Base-by-base conservation (phyloP, 257 asterid species). In the Sherardia arvensis region DNA sequence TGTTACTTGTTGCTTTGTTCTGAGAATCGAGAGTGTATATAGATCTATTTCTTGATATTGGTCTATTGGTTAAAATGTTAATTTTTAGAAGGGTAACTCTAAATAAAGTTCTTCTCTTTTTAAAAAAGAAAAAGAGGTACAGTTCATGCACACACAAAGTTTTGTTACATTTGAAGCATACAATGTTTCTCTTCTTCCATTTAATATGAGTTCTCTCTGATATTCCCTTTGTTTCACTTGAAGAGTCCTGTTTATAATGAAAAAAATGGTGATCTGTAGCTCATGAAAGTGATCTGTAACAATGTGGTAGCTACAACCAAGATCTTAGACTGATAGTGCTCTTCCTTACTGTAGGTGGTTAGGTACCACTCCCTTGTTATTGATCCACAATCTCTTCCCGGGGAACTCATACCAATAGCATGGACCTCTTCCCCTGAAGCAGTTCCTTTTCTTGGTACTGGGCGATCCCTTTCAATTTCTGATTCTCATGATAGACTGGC, bases 331-430 rank as follows among this genome's bases (percentile, higher is more conserved):
- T 48, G 53, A 38, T 51, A 23, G 17, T 61, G 64, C 9, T 29
- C 14, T 61, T 17, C 22, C 69, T 27, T 38, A 15, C 21, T 59
- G 56, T 78, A 93, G 99, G 99, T 90, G 71, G 99, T 93, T 59
- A 79, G 99, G 21, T 93, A 90, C 76, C 97, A 93, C 78, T 93
- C 99, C 68, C 96, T 93, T 61, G 92, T 90, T 74, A 68, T 93
- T 56, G 97, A 90, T 68, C 87, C 94, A 45, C 71, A 64, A 56
- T 84, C 99, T 61, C 94, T 93, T 71, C 99, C 97, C 30, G 63
- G 73, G 72, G 95, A 87, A 70, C 94, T 93, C 70, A 68, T 90
- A 69, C 97, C 99, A 56, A 90, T 90, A 71, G 99, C 99, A 26
- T 93, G 99, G 99, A 87, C 96, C 23, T 79, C 89, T 28, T 70